Base-by-base conservation (phyloP, 192 early-diverging fungal genomes). In the Umbelopsis ramanniana region DNA sequence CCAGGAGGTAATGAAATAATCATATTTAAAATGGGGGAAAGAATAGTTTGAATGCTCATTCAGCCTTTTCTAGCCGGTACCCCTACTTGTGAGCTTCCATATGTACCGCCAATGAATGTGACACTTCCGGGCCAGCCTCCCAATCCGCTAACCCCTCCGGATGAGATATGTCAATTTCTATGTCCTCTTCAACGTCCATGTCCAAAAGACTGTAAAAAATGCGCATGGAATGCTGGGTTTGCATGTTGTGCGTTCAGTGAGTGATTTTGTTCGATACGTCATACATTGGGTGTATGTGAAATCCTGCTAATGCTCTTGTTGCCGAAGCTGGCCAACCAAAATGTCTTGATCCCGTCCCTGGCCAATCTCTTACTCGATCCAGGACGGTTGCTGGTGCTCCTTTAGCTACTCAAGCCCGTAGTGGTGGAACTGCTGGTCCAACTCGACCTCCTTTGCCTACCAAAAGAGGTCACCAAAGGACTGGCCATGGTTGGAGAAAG, bases 231-330 rank as follows among this genome's bases (percentile, higher is more conserved):
- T 2, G 23, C 33, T 21, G 53, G 40, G 17, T 23, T 22, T 12
- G 38, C 54, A 11, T 72, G 70, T 63, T 55, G 53, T 46, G 43
- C 55, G 11, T 29, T 43, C 40, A 43, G 40, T 43, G 40, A 43
- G 40, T 43, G 40, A 7, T 43, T 43, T 43, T 43, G 6, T 2
- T 12, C 40, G 1, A 29, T 43, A 43, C 40, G 40, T 29, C 23
- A 53, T 21, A 54, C 26, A 46, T 26, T 26, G 21, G 21, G 9
- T 26, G 23, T 7, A 43, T 11, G 40, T 12, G 40, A 43, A 43
- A 43, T 43, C 40, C 8, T 43, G 11, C 6, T 43, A 43, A 11
- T 12, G 11, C 40, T 5, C 1, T 43, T 43, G 6, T 7, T 0
- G 2, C 6, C 40, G 0, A 7, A 43, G 40, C 8, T 12, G 40